Evolutionary conservation across 2,329 filamentous ascomycete genomes (phyloP), one percentile per base, ranked within the genome.

Genomic region (Aspergillus sp.): DNA sequence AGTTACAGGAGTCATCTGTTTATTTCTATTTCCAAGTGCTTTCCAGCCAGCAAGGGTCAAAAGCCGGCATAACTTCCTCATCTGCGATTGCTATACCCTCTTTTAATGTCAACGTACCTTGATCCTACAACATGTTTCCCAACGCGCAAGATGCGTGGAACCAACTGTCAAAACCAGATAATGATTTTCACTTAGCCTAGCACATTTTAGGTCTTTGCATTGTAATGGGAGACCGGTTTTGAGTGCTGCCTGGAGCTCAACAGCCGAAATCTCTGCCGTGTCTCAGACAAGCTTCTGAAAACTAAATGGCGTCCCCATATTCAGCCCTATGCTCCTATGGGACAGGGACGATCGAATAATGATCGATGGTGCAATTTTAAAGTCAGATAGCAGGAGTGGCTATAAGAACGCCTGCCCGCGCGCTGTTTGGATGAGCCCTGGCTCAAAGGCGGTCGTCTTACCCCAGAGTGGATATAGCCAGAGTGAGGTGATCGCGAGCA

Each of bases 211-310:
- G 13, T 6, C 34, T 36, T 36, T 30, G 12, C 13, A 36, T 4
- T 36, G 34, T 36, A 36, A n/a, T 15, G 5, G 34, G 12, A 36
- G 15, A 36, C 34, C 12, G 7, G 34, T 13, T 34, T 48, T 41
- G 42, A 52, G 39, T 58, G 57, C 45, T 60, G 55, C 57, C 57
- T 56, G 36, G 47, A 18, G 42, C 22, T 53, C 57, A 70, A 69
- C 62, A 70, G 65, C 70, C 70, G 68, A 70, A 60, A 63, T 55
- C 50, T 61, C 44, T 72, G 69, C 69, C 69, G 68, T 58, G 62
- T 62, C 51, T 59, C 49, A 57, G 57, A 60, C 61, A 63, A 59
- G 57, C 56, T 59, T 51, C 43, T 43, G 55, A 24, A 39, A 39
- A 26, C 34, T 22, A 32, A 36, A 13, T n/a, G 20, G 50, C 18